phyloP scores from a whole-genome alignment of 441 rosid genomes.

The Brassica hybrid region DNA sequence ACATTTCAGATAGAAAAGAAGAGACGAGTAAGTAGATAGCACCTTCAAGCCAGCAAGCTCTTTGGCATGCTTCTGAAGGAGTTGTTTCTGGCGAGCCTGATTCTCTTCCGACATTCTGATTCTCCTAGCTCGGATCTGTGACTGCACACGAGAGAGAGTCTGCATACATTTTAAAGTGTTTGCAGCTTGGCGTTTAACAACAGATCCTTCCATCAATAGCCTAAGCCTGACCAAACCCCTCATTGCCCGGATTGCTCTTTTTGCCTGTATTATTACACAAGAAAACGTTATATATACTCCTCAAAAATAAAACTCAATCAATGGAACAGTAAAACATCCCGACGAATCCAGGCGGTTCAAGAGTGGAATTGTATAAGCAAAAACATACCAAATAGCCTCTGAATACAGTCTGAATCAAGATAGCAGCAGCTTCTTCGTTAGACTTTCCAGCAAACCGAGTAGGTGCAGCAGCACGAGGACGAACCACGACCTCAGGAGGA shows the following conservation, averaged over 20 bases:
- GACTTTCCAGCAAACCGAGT: constrained; percentile 67
- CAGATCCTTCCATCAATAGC: constrained; percentile 79
- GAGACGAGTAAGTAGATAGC: too few relatives aligned
- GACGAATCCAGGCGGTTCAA: too few relatives aligned
- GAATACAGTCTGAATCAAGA: constrained; percentile 86
- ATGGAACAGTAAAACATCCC: too few relatives aligned
- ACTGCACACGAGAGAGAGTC: constrained; percentile 79
- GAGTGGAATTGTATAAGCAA: background rate
- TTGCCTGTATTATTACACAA: constrained; percentile 59
- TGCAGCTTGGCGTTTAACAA: constrained; percentile 79
- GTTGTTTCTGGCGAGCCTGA: constrained; percentile 85
- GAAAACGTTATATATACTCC: constrained; percentile 1
- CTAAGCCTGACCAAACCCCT: constrained; percentile 84
- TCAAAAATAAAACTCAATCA: too few relatives aligned
- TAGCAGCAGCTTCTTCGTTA: constrained; percentile 79
- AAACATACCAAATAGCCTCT: constrained; percentile 75
- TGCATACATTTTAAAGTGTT: constrained; percentile 85
- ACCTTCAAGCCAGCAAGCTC: constrained; percentile 77
- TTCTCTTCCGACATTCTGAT: constrained; percentile 86
- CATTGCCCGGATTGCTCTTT: constrained; percentile 78
- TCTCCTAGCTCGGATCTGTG: constrained; percentile 79
- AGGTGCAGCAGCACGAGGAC: too few relatives aligned
- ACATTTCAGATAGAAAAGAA: constrained; percentile 18
- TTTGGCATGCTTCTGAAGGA: constrained; percentile 81
- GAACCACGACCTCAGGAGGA: constrained; percentile 51